A percentile compares a stretch with the other conserved stretches of the same genome.
Conservation (phyloP, 202 grass and related monocot genomes). For the Dendrocalamus latiflorus region DNA sequence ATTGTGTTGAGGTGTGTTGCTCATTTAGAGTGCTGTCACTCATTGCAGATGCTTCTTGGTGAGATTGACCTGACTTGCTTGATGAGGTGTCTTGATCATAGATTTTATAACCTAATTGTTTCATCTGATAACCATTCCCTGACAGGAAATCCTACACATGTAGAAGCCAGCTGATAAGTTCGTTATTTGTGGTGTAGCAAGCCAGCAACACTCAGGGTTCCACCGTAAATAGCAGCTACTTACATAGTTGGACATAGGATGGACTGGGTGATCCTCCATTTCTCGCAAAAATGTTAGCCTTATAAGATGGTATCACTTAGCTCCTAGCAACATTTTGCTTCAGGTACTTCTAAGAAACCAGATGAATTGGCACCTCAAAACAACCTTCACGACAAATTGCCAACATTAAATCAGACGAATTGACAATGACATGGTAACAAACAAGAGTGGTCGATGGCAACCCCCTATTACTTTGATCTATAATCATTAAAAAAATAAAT, state of each 20-base stretch:
- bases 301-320: conserved; percentile 12
- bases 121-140: conserved; percentile 39
- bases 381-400: conserved; percentile 8
- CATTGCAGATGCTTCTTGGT: conserved; percentile 63
- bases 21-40: conserved; percentile 61
- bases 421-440: background rate
- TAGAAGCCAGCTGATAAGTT: conserved; percentile 16
- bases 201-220: conserved; percentile 25
- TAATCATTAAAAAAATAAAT: background rate
- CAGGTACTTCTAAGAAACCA: background rate
- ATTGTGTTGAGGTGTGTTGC: conserved; percentile 38
- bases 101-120: conserved; percentile 44
- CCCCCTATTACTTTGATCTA: background rate
- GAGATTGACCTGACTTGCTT: conserved; percentile 45
- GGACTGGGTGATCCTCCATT: conserved; percentile 48
- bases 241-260: conserved; percentile 42
- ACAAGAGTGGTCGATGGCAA: background rate
- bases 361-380: conserved; percentile 11
- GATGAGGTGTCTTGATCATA: conserved; percentile 44
- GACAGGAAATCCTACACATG: conserved; percentile 39
- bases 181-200: conserved; percentile 3
- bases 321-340: conserved; percentile 26
- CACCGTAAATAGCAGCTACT: conserved; percentile 28
- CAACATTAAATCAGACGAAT: conserved; percentile 18
- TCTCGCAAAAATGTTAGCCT: background rate